Evolutionary conservation across 768 basidiomycete genomes (phyloP).

Genomic region (Collybia sp.): DNA sequence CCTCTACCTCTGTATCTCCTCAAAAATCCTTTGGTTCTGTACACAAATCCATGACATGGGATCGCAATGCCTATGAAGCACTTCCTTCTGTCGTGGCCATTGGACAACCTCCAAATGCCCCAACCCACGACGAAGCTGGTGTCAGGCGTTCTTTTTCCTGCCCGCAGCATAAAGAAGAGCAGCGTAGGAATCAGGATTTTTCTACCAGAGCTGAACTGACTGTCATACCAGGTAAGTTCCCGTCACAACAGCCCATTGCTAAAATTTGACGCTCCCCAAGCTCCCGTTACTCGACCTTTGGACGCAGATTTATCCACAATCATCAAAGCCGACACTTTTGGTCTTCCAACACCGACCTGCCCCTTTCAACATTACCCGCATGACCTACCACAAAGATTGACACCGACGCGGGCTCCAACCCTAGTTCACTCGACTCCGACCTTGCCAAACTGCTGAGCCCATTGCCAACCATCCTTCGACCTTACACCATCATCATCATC

Average conservation of each 20-base stretch:
- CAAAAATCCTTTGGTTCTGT: slow-evolving; percentile 45
- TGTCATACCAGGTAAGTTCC: slow-evolving; percentile 14
- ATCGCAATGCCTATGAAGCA: slow-evolving; percentile 28
- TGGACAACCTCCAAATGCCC: slow-evolving; percentile 13
- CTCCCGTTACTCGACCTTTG: slow-evolving; percentile 31
- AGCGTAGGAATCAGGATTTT: background rate
- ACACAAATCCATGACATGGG: slow-evolving; percentile 48
- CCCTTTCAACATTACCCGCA: slow-evolving; percentile 33
- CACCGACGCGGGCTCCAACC: slow-evolving; percentile 45
- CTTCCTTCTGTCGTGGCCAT: slow-evolving; percentile 36
- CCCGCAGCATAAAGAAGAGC: slow-evolving; percentile 30
- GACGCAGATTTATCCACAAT: slow-evolving; percentile 71
- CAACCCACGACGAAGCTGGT: slow-evolving; percentile 17
- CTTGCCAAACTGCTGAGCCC: slow-evolving; percentile 60
- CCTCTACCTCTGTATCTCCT: slow-evolving; percentile 16
- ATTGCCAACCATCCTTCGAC: slow-evolving; percentile 19
- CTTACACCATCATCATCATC: slow-evolving; percentile 6
- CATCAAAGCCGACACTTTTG: slow-evolving; percentile 69
- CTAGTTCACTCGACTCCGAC: slow-evolving; percentile 58
- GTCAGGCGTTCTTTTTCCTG: slow-evolving; percentile 26
- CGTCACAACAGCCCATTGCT: slow-evolving; percentile 1
- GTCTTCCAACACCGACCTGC: slow-evolving; percentile 15
- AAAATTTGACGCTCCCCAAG: slow-evolving; percentile 7
- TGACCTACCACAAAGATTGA: slow-evolving; percentile 18
- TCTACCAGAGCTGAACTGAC: slow-evolving; percentile 9